These are phyloP conservation scores for Hyaloscypha variabilis DNA, from an alignment of 495 filamentous ascomycete genomes.

Conservation along the genomic window DNA sequence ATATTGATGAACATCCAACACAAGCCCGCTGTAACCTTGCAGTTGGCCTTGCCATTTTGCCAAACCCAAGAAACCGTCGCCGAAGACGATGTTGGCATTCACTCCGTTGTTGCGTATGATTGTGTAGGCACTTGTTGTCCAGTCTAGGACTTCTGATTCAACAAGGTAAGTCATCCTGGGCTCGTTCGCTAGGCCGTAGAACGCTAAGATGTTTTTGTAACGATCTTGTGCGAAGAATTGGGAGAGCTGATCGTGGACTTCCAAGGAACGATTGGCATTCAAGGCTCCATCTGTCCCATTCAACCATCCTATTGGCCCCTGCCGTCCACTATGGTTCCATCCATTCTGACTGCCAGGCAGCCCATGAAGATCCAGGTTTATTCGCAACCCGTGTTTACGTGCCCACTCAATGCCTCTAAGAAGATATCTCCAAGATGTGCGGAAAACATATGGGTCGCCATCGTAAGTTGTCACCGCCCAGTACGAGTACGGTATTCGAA, in stretches of 20 bases:
- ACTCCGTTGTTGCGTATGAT: constrained; percentile 73
- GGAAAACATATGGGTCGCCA: constrained; percentile 84
- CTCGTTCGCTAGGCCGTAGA: constrained; percentile 89
- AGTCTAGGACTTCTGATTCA: constrained; percentile 61
- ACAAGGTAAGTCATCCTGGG: constrained; percentile 74
- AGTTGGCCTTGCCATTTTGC: constrained; percentile 76
- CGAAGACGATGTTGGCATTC: constrained; percentile 67
- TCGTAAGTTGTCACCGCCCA: constrained; percentile 90
- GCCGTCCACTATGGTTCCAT: constrained; percentile 84
- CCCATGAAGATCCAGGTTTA: constrained; percentile 93
- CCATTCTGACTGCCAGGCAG: constrained; percentile 86
- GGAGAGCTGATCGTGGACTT: constrained; percentile 77
- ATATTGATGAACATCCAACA: constrained; percentile 95
- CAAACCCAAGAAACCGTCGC: constrained; percentile 83
- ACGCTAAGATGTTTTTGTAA: constrained; percentile 80
- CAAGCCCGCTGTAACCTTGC: constrained; percentile 54
- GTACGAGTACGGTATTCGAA: constrained; percentile 93
- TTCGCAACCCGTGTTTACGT: constrained; percentile 88
- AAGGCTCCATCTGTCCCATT: constrained; percentile 69
- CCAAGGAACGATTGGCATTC: constrained; percentile 76
- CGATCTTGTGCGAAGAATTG: constrained; percentile 84
- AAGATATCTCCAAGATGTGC: constrained; percentile 92
- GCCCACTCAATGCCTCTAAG: constrained; percentile 90
- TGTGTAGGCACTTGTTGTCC: constrained; percentile 66
- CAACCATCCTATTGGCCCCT: constrained; percentile 74